These are phyloP conservation scores for Aspergillus fischeri DNA, from an alignment of 2,329 filamentous ascomycete genomes.

Conservation along the genomic window DNA sequence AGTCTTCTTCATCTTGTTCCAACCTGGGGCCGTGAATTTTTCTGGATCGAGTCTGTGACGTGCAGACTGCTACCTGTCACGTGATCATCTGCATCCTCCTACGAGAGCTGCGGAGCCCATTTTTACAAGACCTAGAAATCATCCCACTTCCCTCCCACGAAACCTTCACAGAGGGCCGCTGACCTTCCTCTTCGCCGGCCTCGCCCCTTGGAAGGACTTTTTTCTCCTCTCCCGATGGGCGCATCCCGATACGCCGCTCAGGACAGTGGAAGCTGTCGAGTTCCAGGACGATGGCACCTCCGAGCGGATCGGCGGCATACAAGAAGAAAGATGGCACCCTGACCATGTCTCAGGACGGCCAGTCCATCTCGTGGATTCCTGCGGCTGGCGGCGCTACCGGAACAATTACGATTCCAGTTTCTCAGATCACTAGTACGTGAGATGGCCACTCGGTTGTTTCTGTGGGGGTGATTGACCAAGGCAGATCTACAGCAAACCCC, in stretches of 20 bases:
- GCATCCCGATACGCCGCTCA: slow-evolving; percentile 28
- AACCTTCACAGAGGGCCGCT: slow-evolving; percentile 12
- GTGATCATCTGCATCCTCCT: not conserved
- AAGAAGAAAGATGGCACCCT: slow-evolving; percentile 95
- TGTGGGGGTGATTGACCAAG: not conserved
- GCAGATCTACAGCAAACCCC: slow-evolving; percentile 92
- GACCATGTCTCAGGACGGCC: slow-evolving; percentile 67
- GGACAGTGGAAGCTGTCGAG: slow-evolving; percentile 37
- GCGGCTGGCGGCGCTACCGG: slow-evolving; percentile 58
- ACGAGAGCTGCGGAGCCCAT: not conserved
- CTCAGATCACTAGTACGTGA: slow-evolving; percentile 74
- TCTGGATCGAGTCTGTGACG: not conserved
- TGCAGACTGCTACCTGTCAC: not conserved
- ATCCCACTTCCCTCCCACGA: slow-evolving; percentile 8
- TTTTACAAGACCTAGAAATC: not conserved
- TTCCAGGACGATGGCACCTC: slow-evolving; percentile 41
- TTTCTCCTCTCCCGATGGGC: slow-evolving; percentile 31
- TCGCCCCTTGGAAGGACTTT: slow-evolving; percentile 14
- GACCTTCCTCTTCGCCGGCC: slow-evolving; percentile 16
- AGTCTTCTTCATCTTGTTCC: too few species aligned
- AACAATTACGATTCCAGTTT: slow-evolving; percentile 64
- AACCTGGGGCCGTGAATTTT: too few species aligned
- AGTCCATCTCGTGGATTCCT: slow-evolving; percentile 77
- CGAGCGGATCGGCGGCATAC: slow-evolving; percentile 68
- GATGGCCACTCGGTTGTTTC: slow-evolving; percentile 1